A percentile compares a stretch with the other conserved stretches of the same genome.
Conservation (phyloP, 1,284 basidiomycete genomes). For the Filobasidium uniguttulatum region DNA sequence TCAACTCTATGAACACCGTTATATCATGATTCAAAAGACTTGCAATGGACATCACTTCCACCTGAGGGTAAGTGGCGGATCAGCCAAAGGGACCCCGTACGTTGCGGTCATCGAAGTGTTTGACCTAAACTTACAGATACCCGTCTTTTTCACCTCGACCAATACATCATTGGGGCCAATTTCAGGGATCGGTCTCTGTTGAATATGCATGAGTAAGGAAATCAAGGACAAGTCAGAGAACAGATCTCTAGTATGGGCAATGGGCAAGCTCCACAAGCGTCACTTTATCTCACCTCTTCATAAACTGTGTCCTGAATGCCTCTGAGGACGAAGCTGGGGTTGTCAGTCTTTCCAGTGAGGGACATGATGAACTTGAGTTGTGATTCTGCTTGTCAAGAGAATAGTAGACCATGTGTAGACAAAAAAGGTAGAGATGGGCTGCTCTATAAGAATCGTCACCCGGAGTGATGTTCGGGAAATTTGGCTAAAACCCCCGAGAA, state of each 20-base stretch:
- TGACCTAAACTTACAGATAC: constrained; percentile 60
- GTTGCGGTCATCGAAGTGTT: neutral
- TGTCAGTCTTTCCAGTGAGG: constrained; percentile 14
- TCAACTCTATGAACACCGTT: neutral
- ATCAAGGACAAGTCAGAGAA: no score
- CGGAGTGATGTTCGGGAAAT: no score
- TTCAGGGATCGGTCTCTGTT: constrained; percentile 57
- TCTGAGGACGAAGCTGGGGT: constrained; percentile 35
- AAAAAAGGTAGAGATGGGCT: no score
- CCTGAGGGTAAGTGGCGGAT: neutral
- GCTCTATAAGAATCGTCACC: no score
- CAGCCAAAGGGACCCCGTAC: neutral
- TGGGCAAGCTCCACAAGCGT: no score
- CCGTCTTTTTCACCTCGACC: constrained; percentile 82
- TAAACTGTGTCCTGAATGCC: constrained; percentile 33
- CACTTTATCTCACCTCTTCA: constrained; percentile 34
- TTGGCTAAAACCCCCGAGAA: no score
- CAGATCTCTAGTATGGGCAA: neutral
- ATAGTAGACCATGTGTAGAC: no score
- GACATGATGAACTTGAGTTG: no score
- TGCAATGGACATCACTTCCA: constrained; percentile 7
- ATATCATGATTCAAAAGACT: neutral
- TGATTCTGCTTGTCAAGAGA: no score
- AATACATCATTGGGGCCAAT: constrained; percentile 67
- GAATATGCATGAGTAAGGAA: neutral